phyloP scores from a whole-genome alignment of 306 rosid species.

The Lagenaria siceraria region DNA sequence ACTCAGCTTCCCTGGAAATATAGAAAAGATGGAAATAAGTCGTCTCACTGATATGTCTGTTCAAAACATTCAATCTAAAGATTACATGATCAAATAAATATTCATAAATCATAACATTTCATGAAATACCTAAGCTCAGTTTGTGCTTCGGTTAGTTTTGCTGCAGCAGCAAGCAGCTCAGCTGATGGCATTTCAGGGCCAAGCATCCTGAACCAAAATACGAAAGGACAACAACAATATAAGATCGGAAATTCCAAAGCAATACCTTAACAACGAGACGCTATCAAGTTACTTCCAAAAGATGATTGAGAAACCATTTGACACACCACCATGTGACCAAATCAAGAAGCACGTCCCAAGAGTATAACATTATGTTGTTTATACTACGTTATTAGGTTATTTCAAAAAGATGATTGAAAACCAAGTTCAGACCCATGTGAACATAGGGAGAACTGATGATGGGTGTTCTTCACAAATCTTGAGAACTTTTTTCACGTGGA shows the following conservation, averaged over 20 bases:
- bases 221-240: constrained; percentile 4
- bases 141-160: constrained; percentile 88
- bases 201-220: constrained; percentile 37
- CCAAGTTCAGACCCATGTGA: neutral
- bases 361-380: too few species aligned
- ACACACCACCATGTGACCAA: neutral
- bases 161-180: constrained; percentile 89
- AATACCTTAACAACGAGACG: neutral
- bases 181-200: constrained; percentile 97
- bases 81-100: neutral
- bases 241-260: neutral
- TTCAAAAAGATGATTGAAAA: neutral
- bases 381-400: too few species aligned
- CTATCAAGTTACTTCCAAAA: neutral
- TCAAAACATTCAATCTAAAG: neutral
- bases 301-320: neutral
- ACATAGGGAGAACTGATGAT: neutral
- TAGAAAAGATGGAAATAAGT: constrained; percentile 2
- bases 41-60: neutral
- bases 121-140: constrained; percentile 50
- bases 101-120: neutral
- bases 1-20: constrained; percentile 47
- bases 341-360: too few species aligned
- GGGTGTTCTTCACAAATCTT: neutral
- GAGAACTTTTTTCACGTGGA: neutral